Percentiles rank a stretch among this genome's conserved stretches.
Conservation (phyloP, 1,139 yeast species). For the Candida sp. region DNA sequence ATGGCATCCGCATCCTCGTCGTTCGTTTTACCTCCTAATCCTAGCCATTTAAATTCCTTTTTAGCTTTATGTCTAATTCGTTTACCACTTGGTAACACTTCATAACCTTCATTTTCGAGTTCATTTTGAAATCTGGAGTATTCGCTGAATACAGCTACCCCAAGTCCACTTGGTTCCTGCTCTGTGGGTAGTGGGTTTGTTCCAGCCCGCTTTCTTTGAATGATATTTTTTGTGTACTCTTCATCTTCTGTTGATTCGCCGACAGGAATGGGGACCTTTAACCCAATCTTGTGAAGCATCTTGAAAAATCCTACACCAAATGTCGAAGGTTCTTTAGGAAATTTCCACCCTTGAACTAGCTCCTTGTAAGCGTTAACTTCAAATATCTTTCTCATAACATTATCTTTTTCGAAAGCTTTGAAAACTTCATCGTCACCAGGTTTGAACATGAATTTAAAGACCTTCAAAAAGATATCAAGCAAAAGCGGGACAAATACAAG, state of each 20-base stretch:
- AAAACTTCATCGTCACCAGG: constrained; percentile 84
- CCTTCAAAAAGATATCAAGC: constrained; percentile 63
- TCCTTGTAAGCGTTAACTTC: constrained; percentile 74
- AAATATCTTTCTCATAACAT: constrained; percentile 61
- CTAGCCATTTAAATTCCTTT: constrained; percentile 15
- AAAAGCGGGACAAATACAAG: constrained; percentile 55
- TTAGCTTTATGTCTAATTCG: constrained; percentile 40
- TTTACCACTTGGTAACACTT: constrained; percentile 70
- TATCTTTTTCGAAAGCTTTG: constrained; percentile 71
- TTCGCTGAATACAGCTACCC: constrained; percentile 26
- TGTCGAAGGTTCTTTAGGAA: constrained; percentile 44
- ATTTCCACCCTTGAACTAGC: constrained; percentile 79
- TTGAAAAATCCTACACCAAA: constrained; percentile 11
- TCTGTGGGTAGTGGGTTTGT: constrained; percentile 45
- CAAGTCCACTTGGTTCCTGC: constrained; percentile 50
- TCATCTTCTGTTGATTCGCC: not conserved
- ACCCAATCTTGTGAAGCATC: constrained; percentile 9
- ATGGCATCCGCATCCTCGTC: constrained; percentile 61
- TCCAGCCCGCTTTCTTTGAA: constrained; percentile 47
- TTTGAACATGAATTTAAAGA: constrained; percentile 49
- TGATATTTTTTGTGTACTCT: constrained; percentile 16
- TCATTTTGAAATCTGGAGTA: constrained; percentile 16
- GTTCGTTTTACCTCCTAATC: constrained; percentile 12
- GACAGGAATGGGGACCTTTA: constrained; percentile 2
- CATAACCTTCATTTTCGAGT: constrained; percentile 37